Percentiles rank a stretch among this genome's conserved stretches.
phyloP scores from a whole-genome alignment of 1,284 basidiomycete genomes.

The Ceratobasidium theobromae region DNA sequence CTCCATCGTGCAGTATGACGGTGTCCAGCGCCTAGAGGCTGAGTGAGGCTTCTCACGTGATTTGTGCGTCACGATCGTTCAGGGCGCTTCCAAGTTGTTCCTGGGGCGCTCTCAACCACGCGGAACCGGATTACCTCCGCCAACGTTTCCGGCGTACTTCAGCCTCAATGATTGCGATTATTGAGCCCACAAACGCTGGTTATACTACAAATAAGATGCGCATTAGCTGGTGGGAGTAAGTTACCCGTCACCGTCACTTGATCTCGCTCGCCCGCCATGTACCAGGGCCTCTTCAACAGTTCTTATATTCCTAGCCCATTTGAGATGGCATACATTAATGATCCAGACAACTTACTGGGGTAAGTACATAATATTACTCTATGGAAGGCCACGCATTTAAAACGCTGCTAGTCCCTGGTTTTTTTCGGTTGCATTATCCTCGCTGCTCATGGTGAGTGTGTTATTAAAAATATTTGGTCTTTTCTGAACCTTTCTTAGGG shows the following conservation, averaged over 20 bases:
- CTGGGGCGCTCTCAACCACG: too few relatives aligned
- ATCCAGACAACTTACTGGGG: constrained; percentile 8
- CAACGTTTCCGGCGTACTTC: too few relatives aligned
- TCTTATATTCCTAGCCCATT: neutral
- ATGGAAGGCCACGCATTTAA: neutral
- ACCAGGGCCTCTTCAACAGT: constrained; percentile 6
- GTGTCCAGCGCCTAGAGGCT: too few relatives aligned
- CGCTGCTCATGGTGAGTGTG: neutral
- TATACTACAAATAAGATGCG: neutral
- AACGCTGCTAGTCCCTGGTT: neutral
- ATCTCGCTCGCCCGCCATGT: neutral
- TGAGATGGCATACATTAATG: constrained; percentile 2
- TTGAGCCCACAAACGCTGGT: neutral
- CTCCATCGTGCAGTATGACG: too few relatives aligned
- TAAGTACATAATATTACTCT: neutral
- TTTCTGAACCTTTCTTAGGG: neutral
- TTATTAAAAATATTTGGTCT: neutral
- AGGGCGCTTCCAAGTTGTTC: too few relatives aligned
- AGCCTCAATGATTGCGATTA: too few relatives aligned
- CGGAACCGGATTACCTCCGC: too few relatives aligned
- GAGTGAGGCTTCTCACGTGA: too few relatives aligned
- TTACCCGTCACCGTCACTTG: neutral
- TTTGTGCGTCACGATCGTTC: too few relatives aligned
- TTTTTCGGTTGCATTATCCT: constrained; percentile 1
- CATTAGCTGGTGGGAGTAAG: too few relatives aligned